These are phyloP conservation scores for Apiotrichum akiyoshidainum DNA, from an alignment of 1,284 basidiomycete species.

Conservation along the genomic window DNA sequence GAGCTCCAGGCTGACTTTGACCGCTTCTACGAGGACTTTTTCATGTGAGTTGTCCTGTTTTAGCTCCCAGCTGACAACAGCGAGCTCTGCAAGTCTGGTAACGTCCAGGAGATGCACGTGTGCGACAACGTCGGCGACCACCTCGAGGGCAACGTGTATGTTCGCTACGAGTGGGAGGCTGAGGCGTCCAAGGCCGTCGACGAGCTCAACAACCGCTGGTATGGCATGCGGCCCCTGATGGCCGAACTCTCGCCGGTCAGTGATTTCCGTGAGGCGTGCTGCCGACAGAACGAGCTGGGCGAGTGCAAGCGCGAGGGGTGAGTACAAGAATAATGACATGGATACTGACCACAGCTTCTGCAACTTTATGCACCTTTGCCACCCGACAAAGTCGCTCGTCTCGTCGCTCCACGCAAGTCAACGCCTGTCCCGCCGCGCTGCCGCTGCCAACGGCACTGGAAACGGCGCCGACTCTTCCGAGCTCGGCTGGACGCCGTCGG, in stretches of 20 bases:
- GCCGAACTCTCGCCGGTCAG: constrained; percentile 98
- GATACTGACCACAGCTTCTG: constrained; percentile 58
- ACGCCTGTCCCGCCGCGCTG: constrained; percentile 66
- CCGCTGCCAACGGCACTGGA: constrained; percentile 28
- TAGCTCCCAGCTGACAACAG: constrained; percentile 24
- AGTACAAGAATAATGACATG: constrained; percentile 20
- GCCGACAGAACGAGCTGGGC: constrained; percentile 94
- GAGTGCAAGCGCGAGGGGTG: constrained; percentile 88
- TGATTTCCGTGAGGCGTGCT: constrained; percentile 98
- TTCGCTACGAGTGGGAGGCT: constrained; percentile 96
- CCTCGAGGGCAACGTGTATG: constrained; percentile 97
- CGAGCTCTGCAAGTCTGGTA: constrained; percentile 90
- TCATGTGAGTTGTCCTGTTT: constrained; percentile 55
- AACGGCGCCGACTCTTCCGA: constrained; percentile 20
- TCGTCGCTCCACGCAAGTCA: constrained; percentile 76
- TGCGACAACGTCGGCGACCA: constrained; percentile 99
- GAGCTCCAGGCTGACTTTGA: constrained; percentile 96
- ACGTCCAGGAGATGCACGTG: constrained; percentile 92
- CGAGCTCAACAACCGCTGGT: constrained; percentile 93
- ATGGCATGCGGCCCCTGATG: constrained; percentile 93
- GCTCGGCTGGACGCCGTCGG: constrained; percentile 44
- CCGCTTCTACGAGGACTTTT: constrained; percentile 92
- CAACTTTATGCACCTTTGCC: constrained; percentile 97
- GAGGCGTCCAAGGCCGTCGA: constrained; percentile 93
- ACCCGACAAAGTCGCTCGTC: constrained; percentile 77